Conservation (phyloP, 177 flowering plant genomes). For the Vitis hybrid region DNA sequence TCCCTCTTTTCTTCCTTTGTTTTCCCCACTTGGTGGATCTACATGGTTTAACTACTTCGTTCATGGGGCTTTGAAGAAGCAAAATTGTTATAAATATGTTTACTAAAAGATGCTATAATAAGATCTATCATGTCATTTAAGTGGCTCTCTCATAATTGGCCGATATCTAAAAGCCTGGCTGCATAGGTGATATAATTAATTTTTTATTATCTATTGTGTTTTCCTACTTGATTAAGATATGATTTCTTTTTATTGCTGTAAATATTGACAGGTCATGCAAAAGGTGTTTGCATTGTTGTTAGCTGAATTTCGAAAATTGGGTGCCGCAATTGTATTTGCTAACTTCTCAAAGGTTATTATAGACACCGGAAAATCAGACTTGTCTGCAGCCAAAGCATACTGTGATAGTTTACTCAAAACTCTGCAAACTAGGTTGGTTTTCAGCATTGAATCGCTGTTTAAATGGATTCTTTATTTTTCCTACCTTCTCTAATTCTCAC, state of each 20-base stretch:
- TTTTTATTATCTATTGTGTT: not conserved
- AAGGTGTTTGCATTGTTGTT: conserved; percentile 88
- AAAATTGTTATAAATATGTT: not conserved
- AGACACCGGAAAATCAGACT: conserved; percentile 85
- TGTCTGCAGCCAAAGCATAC: conserved; percentile 83
- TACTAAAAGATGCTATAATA: not conserved
- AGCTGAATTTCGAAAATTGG: conserved; percentile 90
- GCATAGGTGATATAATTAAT: not conserved
- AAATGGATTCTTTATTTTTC: conserved; percentile 1
- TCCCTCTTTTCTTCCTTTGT: no score
- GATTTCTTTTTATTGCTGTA: conserved; percentile 1
- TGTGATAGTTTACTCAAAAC: conserved; percentile 86
- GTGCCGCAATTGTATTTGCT: conserved; percentile 83
- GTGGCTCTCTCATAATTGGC: not conserved
- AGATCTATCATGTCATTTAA: not conserved
- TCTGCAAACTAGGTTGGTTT: conserved; percentile 67
- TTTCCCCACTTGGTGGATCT: no score
- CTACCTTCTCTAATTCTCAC: conserved; percentile 5
- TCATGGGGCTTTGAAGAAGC: no score
- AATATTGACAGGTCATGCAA: conserved; percentile 73
- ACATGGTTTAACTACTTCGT: no score
- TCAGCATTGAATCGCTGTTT: not conserved
- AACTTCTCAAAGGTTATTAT: conserved; percentile 85
- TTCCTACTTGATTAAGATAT: not conserved
- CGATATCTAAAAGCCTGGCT: not conserved